Evolutionary conservation across 106 monocot genomes (phyloP), one percentile per base, ranked within the genome.

Genomic region (Dendrobium officinale): DNA sequence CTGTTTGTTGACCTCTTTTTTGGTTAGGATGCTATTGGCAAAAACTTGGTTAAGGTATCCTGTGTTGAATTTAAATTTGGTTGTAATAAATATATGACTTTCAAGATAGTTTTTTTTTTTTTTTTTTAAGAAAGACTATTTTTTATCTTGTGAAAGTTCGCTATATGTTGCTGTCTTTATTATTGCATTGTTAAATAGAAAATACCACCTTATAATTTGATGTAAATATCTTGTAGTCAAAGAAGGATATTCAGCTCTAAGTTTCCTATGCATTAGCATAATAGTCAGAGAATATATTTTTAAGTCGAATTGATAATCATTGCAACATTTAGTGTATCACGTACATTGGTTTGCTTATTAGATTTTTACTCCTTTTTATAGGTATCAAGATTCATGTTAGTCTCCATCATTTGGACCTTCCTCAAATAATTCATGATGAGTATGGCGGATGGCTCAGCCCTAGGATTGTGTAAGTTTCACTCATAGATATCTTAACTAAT

Each of bases 371-470:
- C 10, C 4, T 73, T 33, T 22, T 48, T 72, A n/a, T 48, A 95
- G 92, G 95, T 77, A 95, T 95, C 75, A 78, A 87, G 42, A 81
- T 89, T 9, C 92, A 95, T 81, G 83, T 85, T 33, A 87, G 84
- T 3, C 75, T 95, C 7, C 83, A 81, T 77, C 95, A 95, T 82
- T 55, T 85, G 1, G 92, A 95, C 77, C 74, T 88, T 41, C 95
- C 95, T 26, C 90, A 90, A 82, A 73, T 79, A n/a, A 88, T 95
- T 75, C 86, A 95, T 66, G 95, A 95, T 80, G 91, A 92, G 55
- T 94, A 94, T 59, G 77, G 26, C 45, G 91, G 91, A 43, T 94
- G 91, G 91, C 75, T 91, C 59, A 91, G 85, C 86, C 86, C 89
- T 2, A 91, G 76, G 54, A 90, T 94, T 75, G 83, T 94, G 91